phyloP scores from a whole-genome alignment of 306 rosid species.

The Quercus gilva region DNA sequence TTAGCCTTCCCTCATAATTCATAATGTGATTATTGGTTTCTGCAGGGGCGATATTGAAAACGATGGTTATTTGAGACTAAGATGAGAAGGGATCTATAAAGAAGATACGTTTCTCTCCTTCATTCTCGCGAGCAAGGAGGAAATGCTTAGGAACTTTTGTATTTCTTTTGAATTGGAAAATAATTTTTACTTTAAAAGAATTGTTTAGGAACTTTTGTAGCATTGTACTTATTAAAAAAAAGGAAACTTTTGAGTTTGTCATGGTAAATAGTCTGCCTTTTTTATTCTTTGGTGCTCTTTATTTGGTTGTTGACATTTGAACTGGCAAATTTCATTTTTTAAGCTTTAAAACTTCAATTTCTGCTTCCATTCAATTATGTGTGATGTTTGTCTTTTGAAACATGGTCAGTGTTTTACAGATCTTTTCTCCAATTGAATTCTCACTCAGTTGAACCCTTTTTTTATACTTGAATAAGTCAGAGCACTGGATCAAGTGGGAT shows the following conservation, averaged over 20 bases:
- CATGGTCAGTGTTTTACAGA: background rate
- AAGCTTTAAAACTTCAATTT: background rate
- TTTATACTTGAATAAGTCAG: too few species aligned
- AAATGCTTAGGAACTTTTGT: too few species aligned
- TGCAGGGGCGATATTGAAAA: slow-evolving; percentile 60
- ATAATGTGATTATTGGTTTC: background rate
- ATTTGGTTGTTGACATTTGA: background rate
- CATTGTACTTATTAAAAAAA: too few species aligned
- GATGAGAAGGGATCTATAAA: background rate
- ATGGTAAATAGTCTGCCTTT: background rate
- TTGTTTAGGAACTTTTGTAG: too few species aligned
- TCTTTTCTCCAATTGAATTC: background rate
- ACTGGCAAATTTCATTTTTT: background rate
- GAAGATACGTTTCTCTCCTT: slow-evolving; percentile 2
- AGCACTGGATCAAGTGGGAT: too few species aligned
- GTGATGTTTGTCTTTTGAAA: background rate
- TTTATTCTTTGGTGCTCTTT: background rate
- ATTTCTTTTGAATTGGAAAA: too few species aligned
- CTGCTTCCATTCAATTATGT: background rate
- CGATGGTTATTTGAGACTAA: slow-evolving; percentile 6
- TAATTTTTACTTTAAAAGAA: too few species aligned
- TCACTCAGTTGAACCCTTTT: too few species aligned
- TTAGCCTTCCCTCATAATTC: background rate
- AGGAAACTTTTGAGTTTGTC: background rate
- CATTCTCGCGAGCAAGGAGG: background rate